phyloP scores from a whole-genome alignment of 2,329 filamentous ascomycete genomes.

The Fusarium succisae region DNA sequence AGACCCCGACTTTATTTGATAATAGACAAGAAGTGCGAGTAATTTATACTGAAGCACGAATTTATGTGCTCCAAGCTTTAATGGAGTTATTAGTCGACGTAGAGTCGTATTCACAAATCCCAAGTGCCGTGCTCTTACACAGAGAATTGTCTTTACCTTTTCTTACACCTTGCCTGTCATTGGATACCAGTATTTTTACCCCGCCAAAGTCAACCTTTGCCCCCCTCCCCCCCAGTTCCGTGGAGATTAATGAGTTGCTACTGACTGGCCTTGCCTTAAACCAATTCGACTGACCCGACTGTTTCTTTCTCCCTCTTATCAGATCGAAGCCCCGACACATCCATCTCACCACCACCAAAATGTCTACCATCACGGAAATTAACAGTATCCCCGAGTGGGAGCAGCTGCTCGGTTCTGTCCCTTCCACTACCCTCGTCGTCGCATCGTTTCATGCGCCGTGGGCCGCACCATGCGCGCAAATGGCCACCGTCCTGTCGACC shows the following conservation, averaged over 20 bases:
- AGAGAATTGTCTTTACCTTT: background rate
- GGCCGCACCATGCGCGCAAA: constrained; percentile 95
- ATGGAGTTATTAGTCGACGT: background rate
- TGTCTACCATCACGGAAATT: constrained; percentile 84
- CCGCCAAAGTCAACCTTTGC: constrained; percentile 40
- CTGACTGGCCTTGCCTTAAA: constrained; percentile 14
- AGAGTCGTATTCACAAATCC: background rate
- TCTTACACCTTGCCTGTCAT: background rate
- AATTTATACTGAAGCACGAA: background rate
- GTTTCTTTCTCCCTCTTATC: constrained; percentile 23
- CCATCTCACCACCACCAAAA: constrained; percentile 47
- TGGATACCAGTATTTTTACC: constrained; percentile 25
- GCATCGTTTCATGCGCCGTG: constrained; percentile 97
- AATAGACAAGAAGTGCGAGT: background rate
- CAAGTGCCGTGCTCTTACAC: background rate
- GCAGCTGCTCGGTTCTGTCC: constrained; percentile 70
- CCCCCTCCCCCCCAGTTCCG: background rate
- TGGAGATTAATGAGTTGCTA: constrained; percentile 8
- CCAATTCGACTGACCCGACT: constrained; percentile 21
- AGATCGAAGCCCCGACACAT: constrained; percentile 24
- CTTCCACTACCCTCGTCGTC: constrained; percentile 77
- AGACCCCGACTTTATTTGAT: background rate
- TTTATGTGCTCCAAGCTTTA: background rate
- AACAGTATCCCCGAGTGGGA: constrained; percentile 78
- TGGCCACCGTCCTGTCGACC: constrained; percentile 85